Conservation (phyloP, 2,329 filamentous ascomycete genomes). For the Fusarium burgessii region DNA sequence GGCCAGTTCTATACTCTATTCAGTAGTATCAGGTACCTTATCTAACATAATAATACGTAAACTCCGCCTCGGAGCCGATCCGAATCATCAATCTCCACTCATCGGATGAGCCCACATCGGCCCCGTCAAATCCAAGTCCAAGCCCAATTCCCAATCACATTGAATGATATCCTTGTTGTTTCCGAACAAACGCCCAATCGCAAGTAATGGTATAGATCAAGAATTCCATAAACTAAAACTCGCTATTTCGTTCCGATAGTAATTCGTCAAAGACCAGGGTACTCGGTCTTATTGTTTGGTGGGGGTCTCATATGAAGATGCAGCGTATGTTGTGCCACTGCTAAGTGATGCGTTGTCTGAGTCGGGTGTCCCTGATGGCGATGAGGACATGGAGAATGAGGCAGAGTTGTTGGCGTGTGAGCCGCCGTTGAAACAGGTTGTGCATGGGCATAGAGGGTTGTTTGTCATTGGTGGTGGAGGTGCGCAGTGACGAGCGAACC, state of each 20-base stretch:
- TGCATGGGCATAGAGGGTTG: conserved; percentile 53
- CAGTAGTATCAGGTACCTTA: not conserved
- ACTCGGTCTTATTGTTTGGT: conserved; percentile 36
- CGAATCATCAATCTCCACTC: conserved; percentile 13
- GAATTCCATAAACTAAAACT: conserved; percentile 2
- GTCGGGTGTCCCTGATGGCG: conserved; percentile 10
- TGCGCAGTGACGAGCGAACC: conserved; percentile 57
- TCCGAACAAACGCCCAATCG: conserved; percentile 39
- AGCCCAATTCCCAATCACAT: not conserved
- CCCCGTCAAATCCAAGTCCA: conserved; percentile 14
- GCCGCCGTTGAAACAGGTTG: conserved; percentile 50
- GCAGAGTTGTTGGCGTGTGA: conserved; percentile 35
- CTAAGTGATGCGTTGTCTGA: conserved; percentile 44
- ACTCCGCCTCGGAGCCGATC: conserved; percentile 33
- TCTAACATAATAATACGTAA: not conserved
- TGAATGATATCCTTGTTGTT: conserved; percentile 14
- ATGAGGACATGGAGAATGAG: conserved; percentile 24
- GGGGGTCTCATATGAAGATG: conserved; percentile 39
- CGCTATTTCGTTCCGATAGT: conserved; percentile 21
- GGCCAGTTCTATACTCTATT: not conserved
- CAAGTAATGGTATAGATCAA: conserved; percentile 37
- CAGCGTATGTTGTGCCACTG: conserved; percentile 38
- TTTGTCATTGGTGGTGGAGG: conserved; percentile 54
- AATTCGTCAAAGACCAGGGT: conserved; percentile 11
- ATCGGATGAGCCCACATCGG: conserved; percentile 21